phyloP scores from a whole-genome alignment of 306 rosid genomes.

The Albizia julibrissin region DNA sequence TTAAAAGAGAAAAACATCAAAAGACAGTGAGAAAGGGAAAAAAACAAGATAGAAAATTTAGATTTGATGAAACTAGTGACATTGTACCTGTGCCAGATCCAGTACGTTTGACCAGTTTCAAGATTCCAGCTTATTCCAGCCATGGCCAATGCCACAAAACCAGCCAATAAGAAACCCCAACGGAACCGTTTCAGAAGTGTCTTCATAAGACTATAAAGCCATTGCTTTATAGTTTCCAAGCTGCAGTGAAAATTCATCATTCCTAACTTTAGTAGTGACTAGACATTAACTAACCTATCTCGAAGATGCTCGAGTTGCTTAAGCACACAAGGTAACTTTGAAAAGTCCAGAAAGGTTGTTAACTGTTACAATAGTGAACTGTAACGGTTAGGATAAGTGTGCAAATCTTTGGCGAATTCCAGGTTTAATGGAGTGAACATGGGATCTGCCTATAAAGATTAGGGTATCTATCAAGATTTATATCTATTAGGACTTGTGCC shows the following conservation, averaged over 20 bases:
- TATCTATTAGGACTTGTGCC: too few relatives aligned
- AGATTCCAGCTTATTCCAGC: conserved; percentile 80
- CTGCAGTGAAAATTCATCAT: conserved; percentile 48
- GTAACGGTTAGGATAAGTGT: not conserved
- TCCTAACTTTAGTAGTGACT: not conserved
- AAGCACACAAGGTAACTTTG: not conserved
- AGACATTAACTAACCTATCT: not conserved
- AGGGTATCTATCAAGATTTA: too few relatives aligned
- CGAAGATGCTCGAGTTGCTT: not conserved
- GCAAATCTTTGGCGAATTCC: not conserved
- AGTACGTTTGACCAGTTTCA: conserved; percentile 79
- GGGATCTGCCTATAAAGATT: too few relatives aligned
- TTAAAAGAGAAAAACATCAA: conserved; percentile 14
- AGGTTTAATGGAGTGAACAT: not conserved
- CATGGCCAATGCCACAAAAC: conserved; percentile 63
- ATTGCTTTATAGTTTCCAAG: conserved; percentile 55
- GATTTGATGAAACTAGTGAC: too few relatives aligned
- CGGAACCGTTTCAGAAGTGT: conserved; percentile 61
- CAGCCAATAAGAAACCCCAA: conserved; percentile 76
- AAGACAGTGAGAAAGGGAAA: conserved; percentile 23
- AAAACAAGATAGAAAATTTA: too few relatives aligned
- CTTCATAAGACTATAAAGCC: conserved; percentile 57
- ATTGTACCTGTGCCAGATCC: conserved; percentile 99
- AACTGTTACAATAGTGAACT: not conserved
- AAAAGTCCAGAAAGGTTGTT: not conserved